Base-by-base conservation (phyloP, 163 green algal genomes). In the Chloromonas sp. region DNA sequence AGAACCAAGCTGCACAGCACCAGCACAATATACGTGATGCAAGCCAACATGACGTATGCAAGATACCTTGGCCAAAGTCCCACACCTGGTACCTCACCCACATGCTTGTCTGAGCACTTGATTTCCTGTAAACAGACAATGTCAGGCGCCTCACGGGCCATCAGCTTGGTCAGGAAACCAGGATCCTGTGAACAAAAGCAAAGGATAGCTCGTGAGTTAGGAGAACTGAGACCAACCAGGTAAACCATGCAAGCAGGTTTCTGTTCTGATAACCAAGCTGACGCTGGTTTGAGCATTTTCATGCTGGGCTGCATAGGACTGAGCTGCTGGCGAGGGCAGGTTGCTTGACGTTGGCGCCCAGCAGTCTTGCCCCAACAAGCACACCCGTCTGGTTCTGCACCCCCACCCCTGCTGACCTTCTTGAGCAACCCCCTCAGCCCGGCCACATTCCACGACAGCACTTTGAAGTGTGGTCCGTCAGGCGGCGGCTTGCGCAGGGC, bases 61-160 rank as follows among this genome's bases (percentile, higher is more conserved):
- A 14, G 71, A 36, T 36, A 59, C 2, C 13, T 58, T 36, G 36
- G 5, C 2, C 13, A 79, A 79, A 14, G 5, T 3, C 71, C 13
- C 11, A 79, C 14, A 79, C n/a, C 14, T 82, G 1, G 8, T 14
- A 8, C 5, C 14, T 3, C 13, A 78, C 81, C 3, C 14, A 87
- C 87, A 71, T 96, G 89, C 76, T 89, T 87, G 2, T 91, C 88
- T 77, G 95, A 91, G 79, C 97, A 87, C 88, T 97, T 97, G 82
- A 91, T 93, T 83, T 97, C 94, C 86, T 97, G 94, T 77, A 98
- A 84, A 86, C 93, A 96, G 36, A 98, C 14, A 0, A 96, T 86
- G 81, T 96, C 91, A 1, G 89, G 84, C 58, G 88, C 36, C 88
- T 98, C 94, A 2, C 36, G 60, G 57, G 87, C 86, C 61, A 95